Base-by-base conservation (phyloP, 805 yeast species). In the Ogataea trehalophila region DNA sequence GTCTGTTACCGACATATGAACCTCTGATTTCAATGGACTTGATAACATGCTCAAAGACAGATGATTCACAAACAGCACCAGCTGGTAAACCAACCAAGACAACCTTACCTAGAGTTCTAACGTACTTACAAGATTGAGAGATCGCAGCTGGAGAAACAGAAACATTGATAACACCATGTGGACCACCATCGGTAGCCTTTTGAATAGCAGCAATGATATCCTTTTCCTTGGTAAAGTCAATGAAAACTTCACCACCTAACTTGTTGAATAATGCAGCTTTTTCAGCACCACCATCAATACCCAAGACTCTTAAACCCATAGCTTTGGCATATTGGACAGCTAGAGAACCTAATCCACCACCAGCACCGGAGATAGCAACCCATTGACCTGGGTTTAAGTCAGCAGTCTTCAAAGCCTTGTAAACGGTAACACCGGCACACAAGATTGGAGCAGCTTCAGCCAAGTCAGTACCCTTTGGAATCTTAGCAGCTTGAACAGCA, bases 371-470 rank as follows among this genome's bases (percentile, higher is more conserved):
- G 51, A 85, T 74, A 49, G 81, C 80, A 55, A 83, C 85, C 87
- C 87, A 85, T 67, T 85, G 81, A 62, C 92, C 91, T n/a, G 90
- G 64, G 39, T 90, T 65, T 61, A 83, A 72, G 48, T 77, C 78
- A 46, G 95, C 87, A 39, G 87, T 84, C 76, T 87, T 87, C 65
- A 87, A 74, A 40, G 95, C 96, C 76, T 87, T 87, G 83, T 87
- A 87, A 49, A 86, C 95, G 37, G 96, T 87, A 68, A 87, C 81
- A 70, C 96, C 96, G 35, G 95, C 96, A 73, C 96, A 87, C 62
- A 88, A 77, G 63, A 87, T 81, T 59, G 96, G 95, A 11, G 95
- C 82, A 52, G 81, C 77, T 54, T 72, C 75, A 46, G 92, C 90
- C 59, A 87, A 77, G 63, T 88, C 91, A 38, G 86, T 72, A 49